A percentile compares a stretch with the other conserved stretches of the same genome.
Conservation (phyloP, 2,329 filamentous ascomycete species). For the Corynespora cassiicola region DNA sequence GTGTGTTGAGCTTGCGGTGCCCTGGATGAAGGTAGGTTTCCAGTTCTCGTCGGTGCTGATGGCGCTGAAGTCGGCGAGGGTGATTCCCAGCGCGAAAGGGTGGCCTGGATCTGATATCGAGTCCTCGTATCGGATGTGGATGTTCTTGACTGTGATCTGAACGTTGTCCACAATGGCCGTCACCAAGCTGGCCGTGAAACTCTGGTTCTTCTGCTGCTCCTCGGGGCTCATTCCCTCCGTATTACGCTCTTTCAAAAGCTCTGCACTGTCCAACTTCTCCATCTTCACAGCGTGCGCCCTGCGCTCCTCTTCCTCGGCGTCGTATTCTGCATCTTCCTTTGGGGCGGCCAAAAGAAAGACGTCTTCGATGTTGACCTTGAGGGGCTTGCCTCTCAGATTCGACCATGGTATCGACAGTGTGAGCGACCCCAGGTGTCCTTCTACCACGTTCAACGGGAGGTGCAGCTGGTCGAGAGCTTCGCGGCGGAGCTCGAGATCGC, state of each 20-base stretch:
- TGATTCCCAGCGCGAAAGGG: slow-evolving; percentile 91
- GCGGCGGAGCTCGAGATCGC: slow-evolving; percentile 87
- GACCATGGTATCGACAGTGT: slow-evolving; percentile 97
- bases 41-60: slow-evolving; percentile 95
- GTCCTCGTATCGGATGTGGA: slow-evolving; percentile 97
- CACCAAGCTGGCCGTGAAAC: slow-evolving; percentile 91
- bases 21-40: slow-evolving; percentile 95
- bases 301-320: slow-evolving; percentile 89
- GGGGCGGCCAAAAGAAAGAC: slow-evolving; percentile 94
- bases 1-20: slow-evolving; percentile 81
- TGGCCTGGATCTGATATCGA: slow-evolving; percentile 94
- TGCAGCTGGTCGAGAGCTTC: slow-evolving; percentile 98
- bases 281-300: slow-evolving; percentile 93
- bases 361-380: slow-evolving; percentile 95
- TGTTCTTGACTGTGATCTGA: slow-evolving; percentile 97
- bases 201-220: slow-evolving; percentile 97
- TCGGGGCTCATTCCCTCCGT: slow-evolving; percentile 93
- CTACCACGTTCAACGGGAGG: slow-evolving; percentile 93
- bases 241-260: slow-evolving; percentile 89
- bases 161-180: slow-evolving; percentile 99
- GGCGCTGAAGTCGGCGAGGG: slow-evolving; percentile 94
- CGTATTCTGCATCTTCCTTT: slow-evolving; percentile 92
- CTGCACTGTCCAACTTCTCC: slow-evolving; percentile 96
- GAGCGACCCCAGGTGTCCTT: slow-evolving; percentile 90
- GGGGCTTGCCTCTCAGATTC: slow-evolving; percentile 90